Percentiles rank a stretch among this genome's conserved stretches.
These are phyloP conservation scores for Kodamaea restingae DNA, from an alignment of 805 yeast species.

Conservation along the genomic window DNA sequence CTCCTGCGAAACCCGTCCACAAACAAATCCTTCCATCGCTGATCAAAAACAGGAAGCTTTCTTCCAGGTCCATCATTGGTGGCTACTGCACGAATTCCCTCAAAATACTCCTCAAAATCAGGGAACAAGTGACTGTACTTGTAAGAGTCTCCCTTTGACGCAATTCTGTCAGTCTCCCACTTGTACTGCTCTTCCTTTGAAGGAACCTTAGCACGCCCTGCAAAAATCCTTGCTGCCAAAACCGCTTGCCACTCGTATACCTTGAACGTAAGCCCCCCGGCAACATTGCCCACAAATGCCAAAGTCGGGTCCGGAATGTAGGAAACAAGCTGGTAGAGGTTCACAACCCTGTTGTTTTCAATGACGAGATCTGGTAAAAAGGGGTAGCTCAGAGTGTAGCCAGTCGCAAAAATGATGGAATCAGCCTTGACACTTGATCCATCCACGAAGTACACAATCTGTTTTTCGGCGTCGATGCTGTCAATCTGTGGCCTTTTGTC, in stretches of 20 bases:
- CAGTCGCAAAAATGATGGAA: constrained; percentile 22
- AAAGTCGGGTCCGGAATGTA: constrained; percentile 28
- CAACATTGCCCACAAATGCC: constrained; percentile 34
- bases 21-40: constrained; percentile 18
- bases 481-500: constrained; percentile 10
- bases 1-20: constrained; percentile 18
- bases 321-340: constrained; percentile 32
- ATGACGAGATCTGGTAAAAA: constrained; percentile 20
- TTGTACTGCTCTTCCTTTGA: constrained; percentile 21
- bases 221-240: constrained; percentile 27
- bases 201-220: constrained; percentile 29
- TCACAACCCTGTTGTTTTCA: constrained; percentile 25
- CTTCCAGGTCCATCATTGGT: constrained; percentile 22
- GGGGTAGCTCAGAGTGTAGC: constrained; percentile 21
- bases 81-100: constrained; percentile 17
- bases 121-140: constrained; percentile 17
- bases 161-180: constrained; percentile 28
- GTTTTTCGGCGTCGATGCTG: constrained; percentile 7
- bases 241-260: constrained; percentile 42
- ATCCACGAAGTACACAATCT: constrained; percentile 19
- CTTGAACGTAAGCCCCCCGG: constrained; percentile 37
- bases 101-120: constrained; percentile 21
- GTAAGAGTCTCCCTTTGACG: constrained; percentile 29
- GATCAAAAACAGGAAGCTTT: constrained; percentile 19
- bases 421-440: constrained; percentile 17